Conservation (phyloP, 176 grass and related monocot genomes). For the Rhynchospora breviuscula region DNA sequence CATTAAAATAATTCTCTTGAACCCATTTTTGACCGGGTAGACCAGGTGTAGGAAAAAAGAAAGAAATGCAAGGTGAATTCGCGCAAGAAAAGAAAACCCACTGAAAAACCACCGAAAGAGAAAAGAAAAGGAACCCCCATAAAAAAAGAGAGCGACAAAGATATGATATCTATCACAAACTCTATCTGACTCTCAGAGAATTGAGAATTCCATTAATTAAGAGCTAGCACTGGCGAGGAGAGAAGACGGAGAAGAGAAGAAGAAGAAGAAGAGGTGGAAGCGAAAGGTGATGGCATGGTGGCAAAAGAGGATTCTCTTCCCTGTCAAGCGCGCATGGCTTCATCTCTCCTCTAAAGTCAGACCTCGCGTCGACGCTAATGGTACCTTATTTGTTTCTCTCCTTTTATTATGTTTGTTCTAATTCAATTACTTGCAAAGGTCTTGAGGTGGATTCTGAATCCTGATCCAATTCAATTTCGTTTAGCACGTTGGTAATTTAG, state of each 20-base stretch:
- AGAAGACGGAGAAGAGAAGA: slow-evolving; percentile 1
- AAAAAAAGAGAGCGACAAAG: neutral
- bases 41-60: neutral
- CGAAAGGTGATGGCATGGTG: slow-evolving; percentile 85
- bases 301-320: slow-evolving; percentile 53
- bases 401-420: neutral
- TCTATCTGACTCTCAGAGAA: neutral
- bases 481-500: neutral
- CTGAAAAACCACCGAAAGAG: slow-evolving; percentile 20
- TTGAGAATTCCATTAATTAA: neutral
- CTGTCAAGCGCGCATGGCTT: slow-evolving; percentile 73
- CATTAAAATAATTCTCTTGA: neutral
- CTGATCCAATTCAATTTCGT: too few relatives aligned
- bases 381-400: neutral
- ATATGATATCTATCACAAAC: neutral
- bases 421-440: neutral
- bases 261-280: slow-evolving; percentile 8
- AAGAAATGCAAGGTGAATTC: slow-evolving; percentile 5
- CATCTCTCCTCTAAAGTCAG: slow-evolving; percentile 62
- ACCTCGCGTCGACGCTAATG: slow-evolving; percentile 53
- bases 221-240: slow-evolving; percentile 18
- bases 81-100: slow-evolving; percentile 22
- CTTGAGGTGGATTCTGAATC: neutral
- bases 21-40: neutral
- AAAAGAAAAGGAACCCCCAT: neutral